These are phyloP conservation scores for Candida freyschussii DNA, from an alignment of 1,139 yeast species.

Conservation along the genomic window DNA sequence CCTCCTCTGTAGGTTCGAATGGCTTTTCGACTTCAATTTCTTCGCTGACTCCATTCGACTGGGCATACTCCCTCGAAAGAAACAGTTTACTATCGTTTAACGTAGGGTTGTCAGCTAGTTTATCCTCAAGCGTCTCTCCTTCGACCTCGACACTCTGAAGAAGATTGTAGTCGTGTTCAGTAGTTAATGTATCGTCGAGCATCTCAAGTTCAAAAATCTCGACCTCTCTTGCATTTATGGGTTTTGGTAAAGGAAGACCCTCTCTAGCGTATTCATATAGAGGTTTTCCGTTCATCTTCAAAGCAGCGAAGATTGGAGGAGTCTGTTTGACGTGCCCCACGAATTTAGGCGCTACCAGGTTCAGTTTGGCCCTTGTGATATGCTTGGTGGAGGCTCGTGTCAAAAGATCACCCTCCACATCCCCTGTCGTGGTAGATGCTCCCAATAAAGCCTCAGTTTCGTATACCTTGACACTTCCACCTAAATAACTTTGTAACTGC, in stretches of 20 bases:
- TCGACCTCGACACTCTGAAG: constrained; percentile 42
- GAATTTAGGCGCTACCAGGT: constrained; percentile 52
- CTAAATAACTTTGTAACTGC: constrained; percentile 60
- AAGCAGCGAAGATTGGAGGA: constrained; percentile 93
- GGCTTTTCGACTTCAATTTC: constrained; percentile 30
- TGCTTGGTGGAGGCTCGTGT: constrained; percentile 53
- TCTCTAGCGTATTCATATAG: constrained; percentile 91
- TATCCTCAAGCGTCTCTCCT: constrained; percentile 31
- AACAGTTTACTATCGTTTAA: constrained; percentile 57
- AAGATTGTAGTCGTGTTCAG: constrained; percentile 51
- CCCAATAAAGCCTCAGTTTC: constrained; percentile 86
- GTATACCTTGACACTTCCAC: constrained; percentile 72
- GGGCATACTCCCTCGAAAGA: constrained; percentile 52
- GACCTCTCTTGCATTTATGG: constrained; percentile 73
- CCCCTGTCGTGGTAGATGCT: constrained; percentile 89
- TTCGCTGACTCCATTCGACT: constrained; percentile 34
- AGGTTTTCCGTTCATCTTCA: constrained; percentile 92
- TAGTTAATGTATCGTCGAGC: constrained; percentile 47
- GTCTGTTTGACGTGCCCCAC: constrained; percentile 79
- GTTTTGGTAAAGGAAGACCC: constrained; percentile 77
- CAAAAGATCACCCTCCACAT: constrained; percentile 79
- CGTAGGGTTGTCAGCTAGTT: constrained; percentile 50
- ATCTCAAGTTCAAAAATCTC: constrained; percentile 52
- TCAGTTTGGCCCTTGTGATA: constrained; percentile 51
- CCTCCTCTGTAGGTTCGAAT: constrained; percentile 28